Base-by-base conservation (phyloP, 768 basidiomycete species). In the Boletus reticulatus region DNA sequence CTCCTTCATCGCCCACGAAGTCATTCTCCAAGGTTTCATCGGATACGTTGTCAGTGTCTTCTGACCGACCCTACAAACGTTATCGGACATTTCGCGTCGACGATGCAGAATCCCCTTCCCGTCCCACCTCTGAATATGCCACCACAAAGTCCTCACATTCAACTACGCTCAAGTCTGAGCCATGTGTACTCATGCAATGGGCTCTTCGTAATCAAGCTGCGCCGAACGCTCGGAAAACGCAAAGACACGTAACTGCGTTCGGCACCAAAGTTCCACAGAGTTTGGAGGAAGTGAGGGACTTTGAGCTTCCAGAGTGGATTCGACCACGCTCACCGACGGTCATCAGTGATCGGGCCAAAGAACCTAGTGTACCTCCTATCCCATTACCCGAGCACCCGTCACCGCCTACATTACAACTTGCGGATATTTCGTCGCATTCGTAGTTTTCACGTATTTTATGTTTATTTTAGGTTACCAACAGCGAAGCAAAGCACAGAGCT, bases 271-370 rank as follows among this genome's bases (percentile, higher is more conserved):
- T 87, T n/a, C 82, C 81, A 6, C 61, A 65, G 1, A 78, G 75
- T 36, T 56, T 84, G 37, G 77, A 78, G 56, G 76, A 79, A 50
- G 56, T 72, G 31, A 74, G 70, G 57, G 84, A 87, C 42, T 89
- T 80, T 61, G 76, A 79, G 60, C 69, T 85, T 37, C 87, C 88
- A 0, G 57, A 69, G 19, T 87, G 83, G 84, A 62, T 85, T 55
- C 63, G 60, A 39, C 59, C 56, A 13, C 58, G 37, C 55, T 66
- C 66, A 52, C 68, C 66, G 32, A 57, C 51, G 5, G 36, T 34
- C 17, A 39, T 50, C 27, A 31, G 39, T 41, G 59, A 66, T 10
- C 50, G 3, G 41, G 14, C 24, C 17, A 51, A 56, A 34, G 62
- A 57, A 39, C 37, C 32, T 20, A 32, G 14, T 41, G 38, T 46